Base-by-base conservation (phyloP, 2,329 filamentous ascomycete genomes). In the Ophiostoma tasmaniense region DNA sequence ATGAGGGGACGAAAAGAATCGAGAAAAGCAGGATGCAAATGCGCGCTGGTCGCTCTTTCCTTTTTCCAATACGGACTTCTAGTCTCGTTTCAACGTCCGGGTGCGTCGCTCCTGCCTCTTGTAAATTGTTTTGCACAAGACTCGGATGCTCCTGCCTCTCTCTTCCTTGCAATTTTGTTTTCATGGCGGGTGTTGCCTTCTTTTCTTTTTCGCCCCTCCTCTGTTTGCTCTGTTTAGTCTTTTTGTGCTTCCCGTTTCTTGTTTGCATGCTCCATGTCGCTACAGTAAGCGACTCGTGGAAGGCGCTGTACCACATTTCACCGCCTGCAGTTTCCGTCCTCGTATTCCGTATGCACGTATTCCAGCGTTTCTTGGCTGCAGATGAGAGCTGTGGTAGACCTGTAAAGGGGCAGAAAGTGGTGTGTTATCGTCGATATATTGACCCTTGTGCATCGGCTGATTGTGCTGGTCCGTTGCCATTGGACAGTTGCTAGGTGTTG, bases 241-340 rank as follows among this genome's bases (percentile, higher is more conserved):
- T 50, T 35, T 37, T n/a, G 64, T 65, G 10, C 22, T 14, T 17
- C 30, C 3, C 59, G 52, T 52, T 35, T 37, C 25, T n/a, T 65
- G 35, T 35, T 59, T 65, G 28, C 39, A 20, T 64, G 14, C 22
- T 20, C 66, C 13, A 20, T 20, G 55, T 37, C 67, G 30, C 61
- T 67, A 42, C 50, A 62, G 55, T 45, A 39, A 39, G 66, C 65
- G 55, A 52, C 42, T 66, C 28, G 64, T 52, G 42, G 37, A 50
- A 64, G 64, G 37, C 33, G 37, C 55, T 68, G 69, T 68, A 22
- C 64, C 64, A 70, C 69, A 68, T 35, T 45, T 68, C 62, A 67
- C 66, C 64, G 66, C 66, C 37, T 68, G 66, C 35, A 45, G 45
- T 25, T 39, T 35, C 37, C 66, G 11, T 50, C 42, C 59, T 69